Evolutionary conservation across 2,329 filamentous ascomycete species (phyloP).

Genomic region (Fusarium sp.): DNA sequence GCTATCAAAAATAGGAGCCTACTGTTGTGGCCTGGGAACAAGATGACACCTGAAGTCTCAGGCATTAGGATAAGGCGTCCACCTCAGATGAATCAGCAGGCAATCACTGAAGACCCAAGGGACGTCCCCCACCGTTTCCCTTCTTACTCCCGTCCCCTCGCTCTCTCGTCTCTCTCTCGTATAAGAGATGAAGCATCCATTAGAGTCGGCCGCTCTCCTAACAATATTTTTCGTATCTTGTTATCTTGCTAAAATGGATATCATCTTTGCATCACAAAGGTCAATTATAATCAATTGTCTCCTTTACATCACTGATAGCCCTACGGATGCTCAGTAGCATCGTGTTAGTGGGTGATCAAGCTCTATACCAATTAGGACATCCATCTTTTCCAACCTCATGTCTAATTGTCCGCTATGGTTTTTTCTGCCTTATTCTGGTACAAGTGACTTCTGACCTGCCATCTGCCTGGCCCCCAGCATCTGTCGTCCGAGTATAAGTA

Average conservation of each 20-base stretch:
- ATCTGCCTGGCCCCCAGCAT: conserved; percentile 6
- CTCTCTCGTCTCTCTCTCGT: not conserved
- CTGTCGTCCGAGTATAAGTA: conserved; percentile 42
- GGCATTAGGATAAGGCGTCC: conserved; percentile 13
- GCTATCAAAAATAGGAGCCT: not conserved
- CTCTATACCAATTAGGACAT: not conserved
- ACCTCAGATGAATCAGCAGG: conserved; percentile 17
- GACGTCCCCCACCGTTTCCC: not conserved
- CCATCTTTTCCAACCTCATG: not conserved
- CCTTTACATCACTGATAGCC: not conserved
- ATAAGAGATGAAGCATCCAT: not conserved
- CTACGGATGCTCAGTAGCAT: not conserved
- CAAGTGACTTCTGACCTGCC: conserved; percentile 12
- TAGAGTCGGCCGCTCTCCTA: conserved; percentile 1
- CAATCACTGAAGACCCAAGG: not conserved
- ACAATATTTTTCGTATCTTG: not conserved
- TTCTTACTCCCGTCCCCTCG: not conserved
- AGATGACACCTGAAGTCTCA: conserved; percentile 19
- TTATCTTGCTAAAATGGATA: not conserved
- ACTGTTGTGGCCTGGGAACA: not conserved
- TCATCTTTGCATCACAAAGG: fast-evolving
- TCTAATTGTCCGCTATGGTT: not conserved
- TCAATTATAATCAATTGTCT: not conserved
- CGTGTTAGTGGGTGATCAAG: not conserved
- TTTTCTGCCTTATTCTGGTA: conserved; percentile 16